phyloP scores from a whole-genome alignment of 2,329 filamentous ascomycete genomes.

The Lachnellula suecica region DNA sequence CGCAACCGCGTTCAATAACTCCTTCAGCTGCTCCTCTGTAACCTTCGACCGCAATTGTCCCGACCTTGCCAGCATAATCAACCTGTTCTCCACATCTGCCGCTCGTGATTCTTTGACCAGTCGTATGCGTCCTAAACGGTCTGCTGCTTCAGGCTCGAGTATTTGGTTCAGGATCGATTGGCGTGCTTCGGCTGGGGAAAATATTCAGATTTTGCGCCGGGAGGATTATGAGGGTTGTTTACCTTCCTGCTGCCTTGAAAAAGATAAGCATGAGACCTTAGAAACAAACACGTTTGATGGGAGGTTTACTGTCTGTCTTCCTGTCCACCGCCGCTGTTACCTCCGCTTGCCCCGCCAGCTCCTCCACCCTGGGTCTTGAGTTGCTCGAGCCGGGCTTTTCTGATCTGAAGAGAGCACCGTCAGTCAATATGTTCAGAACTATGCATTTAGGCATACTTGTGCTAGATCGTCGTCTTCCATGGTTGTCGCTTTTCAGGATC shows the following conservation, averaged over 20 bases:
- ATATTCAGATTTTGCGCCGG: slow-evolving; percentile 14
- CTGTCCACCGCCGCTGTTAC: slow-evolving; percentile 46
- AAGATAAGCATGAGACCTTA: background rate
- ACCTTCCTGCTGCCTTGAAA: slow-evolving; percentile 5
- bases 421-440: background rate
- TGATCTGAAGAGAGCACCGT: slow-evolving; percentile 58
- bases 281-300: background rate
- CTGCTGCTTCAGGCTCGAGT: slow-evolving; percentile 88
- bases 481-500: background rate
- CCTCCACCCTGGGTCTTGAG: slow-evolving; percentile 72
- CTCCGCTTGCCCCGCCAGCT: slow-evolving; percentile 45
- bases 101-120: slow-evolving; percentile 94
- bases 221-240: slow-evolving; percentile 1
- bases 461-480: slow-evolving; percentile 36
- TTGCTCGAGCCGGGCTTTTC: slow-evolving; percentile 89
- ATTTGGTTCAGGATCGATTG: slow-evolving; percentile 84
- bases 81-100: slow-evolving; percentile 83
- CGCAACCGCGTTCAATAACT: slow-evolving; percentile 79
- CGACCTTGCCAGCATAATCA: slow-evolving; percentile 86
- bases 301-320: slow-evolving; percentile 62
- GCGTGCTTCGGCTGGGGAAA: slow-evolving; percentile 61
- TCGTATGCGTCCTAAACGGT: slow-evolving; percentile 89
- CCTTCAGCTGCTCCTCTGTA: slow-evolving; percentile 90
- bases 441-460: slow-evolving; percentile 20
- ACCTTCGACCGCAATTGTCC: slow-evolving; percentile 88